A percentile compares a stretch with the other conserved stretches of the same genome.
Evolutionary conservation across 495 filamentous ascomycete genomes (phyloP).

Genomic region (Xylaria scruposa): DNA sequence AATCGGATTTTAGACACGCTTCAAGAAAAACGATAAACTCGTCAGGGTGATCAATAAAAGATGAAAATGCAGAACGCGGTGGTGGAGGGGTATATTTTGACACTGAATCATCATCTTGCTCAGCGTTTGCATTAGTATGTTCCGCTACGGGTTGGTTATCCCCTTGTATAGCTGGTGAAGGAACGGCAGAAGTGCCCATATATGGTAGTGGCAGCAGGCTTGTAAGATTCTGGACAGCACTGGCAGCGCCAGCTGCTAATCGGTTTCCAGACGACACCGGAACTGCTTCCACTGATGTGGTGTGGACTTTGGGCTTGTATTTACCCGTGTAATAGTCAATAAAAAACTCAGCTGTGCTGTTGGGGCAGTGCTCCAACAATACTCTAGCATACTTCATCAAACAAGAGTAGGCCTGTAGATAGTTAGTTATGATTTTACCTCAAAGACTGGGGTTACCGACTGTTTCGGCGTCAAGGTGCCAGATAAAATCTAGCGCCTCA

Average conservation of each 20-base stretch:
- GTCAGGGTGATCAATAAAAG: constrained; percentile 90
- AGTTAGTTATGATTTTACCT: constrained; percentile 35
- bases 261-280: constrained; percentile 48
- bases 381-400: constrained; percentile 96
- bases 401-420: constrained; percentile 75
- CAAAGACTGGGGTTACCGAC: constrained; percentile 46
- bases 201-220: constrained; percentile 85
- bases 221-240: constrained; percentile 74
- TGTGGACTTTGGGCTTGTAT: constrained; percentile 75
- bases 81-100: constrained; percentile 72
- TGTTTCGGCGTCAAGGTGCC: constrained; percentile 80
- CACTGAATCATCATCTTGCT: constrained; percentile 38
- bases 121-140: constrained; percentile 38
- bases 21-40: constrained; percentile 93
- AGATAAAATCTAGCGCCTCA: constrained; percentile 90
- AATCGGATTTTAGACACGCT: constrained; percentile 72
- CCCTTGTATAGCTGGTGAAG: constrained; percentile 50
- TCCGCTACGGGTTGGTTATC: constrained; percentile 46
- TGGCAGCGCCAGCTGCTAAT: constrained; percentile 65
- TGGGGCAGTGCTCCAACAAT: constrained; percentile 81
- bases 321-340: constrained; percentile 91
- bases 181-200: constrained; percentile 66
- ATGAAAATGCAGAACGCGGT: constrained; percentile 91
- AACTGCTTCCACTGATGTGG: constrained; percentile 57
- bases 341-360: constrained; percentile 81